Percentiles rank a stretch among this genome's conserved stretches.
phyloP scores from a whole-genome alignment of 164 flowering plant genomes.

The Cinnamomum chago region DNA sequence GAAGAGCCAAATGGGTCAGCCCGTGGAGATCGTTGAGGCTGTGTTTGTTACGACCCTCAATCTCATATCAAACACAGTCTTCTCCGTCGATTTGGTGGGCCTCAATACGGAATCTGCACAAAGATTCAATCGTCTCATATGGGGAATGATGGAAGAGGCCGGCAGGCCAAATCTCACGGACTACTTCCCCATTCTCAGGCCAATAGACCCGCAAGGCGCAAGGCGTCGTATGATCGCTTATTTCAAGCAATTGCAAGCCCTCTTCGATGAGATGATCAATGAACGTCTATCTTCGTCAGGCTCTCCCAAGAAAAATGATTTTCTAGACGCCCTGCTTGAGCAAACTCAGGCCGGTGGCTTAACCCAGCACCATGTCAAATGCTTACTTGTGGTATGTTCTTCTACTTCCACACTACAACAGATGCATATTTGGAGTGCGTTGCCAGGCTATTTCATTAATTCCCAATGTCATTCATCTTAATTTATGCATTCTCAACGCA shows the following conservation, averaged over 20 bases:
- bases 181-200: slow-evolving; percentile 12
- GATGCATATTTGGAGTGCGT: no score
- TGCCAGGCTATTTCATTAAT: no score
- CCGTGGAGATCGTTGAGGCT: slow-evolving; percentile 10
- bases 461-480: no score
- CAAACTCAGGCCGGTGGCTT: not conserved
- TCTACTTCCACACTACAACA: not conserved
- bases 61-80: slow-evolving; percentile 20
- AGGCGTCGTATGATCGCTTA: not conserved
- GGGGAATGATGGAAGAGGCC: slow-evolving; percentile 16
- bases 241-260: not conserved
- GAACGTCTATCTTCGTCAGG: not conserved
- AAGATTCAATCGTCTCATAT: slow-evolving; percentile 17
- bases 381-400: slow-evolving; percentile 1
- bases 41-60: slow-evolving; percentile 16
- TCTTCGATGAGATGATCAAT: slow-evolving; percentile 14
- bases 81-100: slow-evolving; percentile 21
- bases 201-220: slow-evolving; percentile 14
- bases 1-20: not conserved
- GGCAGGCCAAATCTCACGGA: slow-evolving; percentile 13
- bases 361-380: not conserved
- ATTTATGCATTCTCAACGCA: no score
- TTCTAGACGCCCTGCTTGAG: slow-evolving; percentile 3
- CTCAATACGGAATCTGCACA: slow-evolving; percentile 3
- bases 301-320: not conserved